Evolutionary conservation across 2,329 filamentous ascomycete species (phyloP).

Genomic region (Xylaria sp.): DNA sequence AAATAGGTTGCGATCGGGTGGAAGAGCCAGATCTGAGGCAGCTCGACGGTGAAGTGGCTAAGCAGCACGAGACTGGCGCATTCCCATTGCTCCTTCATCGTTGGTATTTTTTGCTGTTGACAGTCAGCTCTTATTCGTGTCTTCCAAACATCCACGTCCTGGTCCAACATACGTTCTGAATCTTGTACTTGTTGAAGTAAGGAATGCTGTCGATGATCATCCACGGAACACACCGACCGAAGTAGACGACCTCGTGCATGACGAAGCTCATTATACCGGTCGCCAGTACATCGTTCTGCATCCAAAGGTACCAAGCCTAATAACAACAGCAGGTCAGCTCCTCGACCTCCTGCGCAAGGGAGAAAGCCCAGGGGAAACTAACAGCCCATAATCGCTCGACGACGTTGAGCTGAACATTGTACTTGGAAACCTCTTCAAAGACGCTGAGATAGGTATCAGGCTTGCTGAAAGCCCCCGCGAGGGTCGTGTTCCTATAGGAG

Average conservation of each 20-base stretch:
- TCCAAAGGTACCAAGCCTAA: constrained; percentile 90
- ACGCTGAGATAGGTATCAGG: constrained; percentile 58
- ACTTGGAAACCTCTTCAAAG: constrained; percentile 65
- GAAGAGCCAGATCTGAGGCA: constrained; percentile 99
- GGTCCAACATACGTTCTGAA: constrained; percentile 70
- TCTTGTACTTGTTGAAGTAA: constrained; percentile 90
- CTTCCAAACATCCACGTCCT: not conserved
- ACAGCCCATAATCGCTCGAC: constrained; percentile 87
- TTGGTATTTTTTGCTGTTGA: constrained; percentile 75
- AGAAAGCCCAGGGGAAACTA: constrained; percentile 42
- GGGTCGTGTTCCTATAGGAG: constrained; percentile 53
- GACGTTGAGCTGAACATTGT: constrained; percentile 85
- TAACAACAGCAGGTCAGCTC: constrained; percentile 20
- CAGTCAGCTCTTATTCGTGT: constrained; percentile 26
- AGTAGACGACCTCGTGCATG: constrained; percentile 95
- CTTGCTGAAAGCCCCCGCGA: constrained; percentile 49
- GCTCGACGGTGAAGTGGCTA: constrained; percentile 95
- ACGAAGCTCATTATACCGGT: constrained; percentile 97
- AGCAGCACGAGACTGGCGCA: constrained; percentile 92
- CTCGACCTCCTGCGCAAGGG: constrained; percentile 4
- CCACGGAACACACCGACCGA: constrained; percentile 87
- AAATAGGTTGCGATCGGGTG: constrained; percentile 94
- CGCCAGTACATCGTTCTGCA: constrained; percentile 95
- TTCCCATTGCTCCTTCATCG: constrained; percentile 89
- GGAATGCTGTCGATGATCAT: constrained; percentile 89